Evolutionary conservation across 305 asterid genomes (phyloP), one percentile per base, ranked within the genome.

Genomic region (Fraxinus angustifolia): DNA sequence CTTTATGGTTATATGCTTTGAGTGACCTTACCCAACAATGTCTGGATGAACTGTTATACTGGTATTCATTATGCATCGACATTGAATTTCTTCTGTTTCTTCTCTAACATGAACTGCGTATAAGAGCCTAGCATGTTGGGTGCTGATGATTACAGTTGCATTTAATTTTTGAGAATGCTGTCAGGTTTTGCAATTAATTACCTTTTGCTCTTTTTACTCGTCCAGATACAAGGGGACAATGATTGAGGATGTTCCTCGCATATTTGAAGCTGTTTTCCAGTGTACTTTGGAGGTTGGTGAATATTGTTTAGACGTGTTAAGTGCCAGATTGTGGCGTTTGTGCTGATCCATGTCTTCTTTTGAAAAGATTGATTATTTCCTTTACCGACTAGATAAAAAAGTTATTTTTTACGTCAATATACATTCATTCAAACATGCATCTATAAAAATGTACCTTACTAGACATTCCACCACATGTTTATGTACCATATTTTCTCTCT

Each of bases 221-320:
- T 72, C 73, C 79, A 96, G 98, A 92, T 94, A 96, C 82, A 94
- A 89, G 86, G 90, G 91, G 83, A 88, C 94, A 60, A 94, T 96
- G 99, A 91, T 93, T 72, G 98, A 96, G 28, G 99, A 96, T 79
- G 97, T 96, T 80, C 97, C 97, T 80, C 92, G 93, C 83, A 92
- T 96, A 90, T 96, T 94, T 85, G 99, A 94, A 87, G 98, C 99
- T 86, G 98, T 90, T 84, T 96, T 96, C 81, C 97, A 92, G 88
- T 94, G 99, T 88, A 96, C 99, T 79, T 89, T 96, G 48, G 98
- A 94, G 99, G 99, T 96, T 78, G 81, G 93, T 62, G 33, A 11
- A 84, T 45, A 30, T n/a, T 58, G 73, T 67, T 10, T 8, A 11
- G 38, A 28, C 36, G 12, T 21, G 8, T 67, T 12, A 11, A 26